Base-by-base conservation (phyloP, 1,139 yeast genomes). In the Zygotorulaspora mrakii region DNA sequence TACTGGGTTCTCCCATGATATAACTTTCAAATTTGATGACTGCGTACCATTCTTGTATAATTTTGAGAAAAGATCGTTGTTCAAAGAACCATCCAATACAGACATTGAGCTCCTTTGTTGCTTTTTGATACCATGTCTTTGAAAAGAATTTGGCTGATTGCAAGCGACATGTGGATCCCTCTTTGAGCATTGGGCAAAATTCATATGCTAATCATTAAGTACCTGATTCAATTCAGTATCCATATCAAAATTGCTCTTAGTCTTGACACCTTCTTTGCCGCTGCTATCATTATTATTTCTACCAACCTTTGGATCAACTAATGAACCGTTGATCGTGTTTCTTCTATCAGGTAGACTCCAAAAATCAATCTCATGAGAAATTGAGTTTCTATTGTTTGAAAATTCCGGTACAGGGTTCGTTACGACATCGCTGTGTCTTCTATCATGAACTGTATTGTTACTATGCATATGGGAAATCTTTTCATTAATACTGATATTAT, bases 341-440 rank as follows among this genome's bases (percentile, higher is more conserved):
- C 40, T 42, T 18, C 39, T 35, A 22, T 44, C 40, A 16, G 51
- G 45, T 34, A 48, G 34, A 35, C 50, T 56, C 63, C 63, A 57
- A 33, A 54, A 49, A 35, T 59, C 60, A 7, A 55, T 42, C 21
- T 49, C 43, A 34, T 57, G 55, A 9, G 64, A 59, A 14, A 59
- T 58, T 2, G 63, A 57, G 12, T 52, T 52, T 17, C 62, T 45
- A 4, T 51, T 42, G 13, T 41, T 43, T n/a, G 54, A 23, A 8
- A 44, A 24, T 22, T 32, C 33, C 9, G 48, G 48, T 14, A 42
- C 26, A 10, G 49, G 34, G n/a, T 40, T 37, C 2, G 46, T 40
- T 2, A 51, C 42, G 2, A 54, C 53, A 24, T 50, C 58, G 35
- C 60, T 55, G 39, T 45, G 51, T 33, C 62, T 48, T 43, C 59